Conservation (phyloP, 208 protist species). For the Vickermania spadyakhi region DNA sequence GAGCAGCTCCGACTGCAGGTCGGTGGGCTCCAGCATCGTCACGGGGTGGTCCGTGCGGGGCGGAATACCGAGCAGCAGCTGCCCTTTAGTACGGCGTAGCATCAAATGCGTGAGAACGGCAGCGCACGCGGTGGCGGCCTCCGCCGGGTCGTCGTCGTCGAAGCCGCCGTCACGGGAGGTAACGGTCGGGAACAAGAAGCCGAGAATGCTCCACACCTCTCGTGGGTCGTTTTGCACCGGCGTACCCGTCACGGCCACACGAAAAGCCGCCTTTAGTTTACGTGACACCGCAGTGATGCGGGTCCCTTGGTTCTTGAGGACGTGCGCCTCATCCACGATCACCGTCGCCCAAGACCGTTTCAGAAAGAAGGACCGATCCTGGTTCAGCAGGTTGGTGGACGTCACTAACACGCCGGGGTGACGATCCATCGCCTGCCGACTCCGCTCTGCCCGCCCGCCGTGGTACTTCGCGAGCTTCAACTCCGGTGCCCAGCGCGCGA, state of each 20-base stretch:
- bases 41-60: slow-evolving; percentile 89
- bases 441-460: slow-evolving; percentile 31
- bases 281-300: slow-evolving; percentile 45
- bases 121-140: slow-evolving; percentile 51
- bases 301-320: slow-evolving; percentile 85
- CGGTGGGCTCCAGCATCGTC: slow-evolving; percentile 53
- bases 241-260: slow-evolving; percentile 90
- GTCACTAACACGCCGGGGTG: slow-evolving; percentile 89
- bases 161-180: slow-evolving; percentile 56
- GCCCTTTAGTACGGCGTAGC: slow-evolving; percentile 94
- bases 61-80: slow-evolving; percentile 96
- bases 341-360: slow-evolving; percentile 88
- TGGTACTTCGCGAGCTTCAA: slow-evolving; percentile 91
- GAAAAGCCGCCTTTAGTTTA: slow-evolving; percentile 70
- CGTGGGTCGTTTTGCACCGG: slow-evolving; percentile 95
- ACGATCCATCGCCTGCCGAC: slow-evolving; percentile 23
- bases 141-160: slow-evolving; percentile 33
- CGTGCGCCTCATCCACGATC: slow-evolving; percentile 96
- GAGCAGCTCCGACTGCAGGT: slow-evolving; percentile 69
- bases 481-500: slow-evolving; percentile 83
- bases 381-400: slow-evolving; percentile 89
- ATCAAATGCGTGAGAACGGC: slow-evolving; percentile 82
- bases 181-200: slow-evolving; percentile 90
- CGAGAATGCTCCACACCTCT: slow-evolving; percentile 94
- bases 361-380: slow-evolving; percentile 71